These are phyloP conservation scores for Ceratocystis cubensis DNA, from an alignment of 2,329 filamentous ascomycete genomes.

Conservation along the genomic window DNA sequence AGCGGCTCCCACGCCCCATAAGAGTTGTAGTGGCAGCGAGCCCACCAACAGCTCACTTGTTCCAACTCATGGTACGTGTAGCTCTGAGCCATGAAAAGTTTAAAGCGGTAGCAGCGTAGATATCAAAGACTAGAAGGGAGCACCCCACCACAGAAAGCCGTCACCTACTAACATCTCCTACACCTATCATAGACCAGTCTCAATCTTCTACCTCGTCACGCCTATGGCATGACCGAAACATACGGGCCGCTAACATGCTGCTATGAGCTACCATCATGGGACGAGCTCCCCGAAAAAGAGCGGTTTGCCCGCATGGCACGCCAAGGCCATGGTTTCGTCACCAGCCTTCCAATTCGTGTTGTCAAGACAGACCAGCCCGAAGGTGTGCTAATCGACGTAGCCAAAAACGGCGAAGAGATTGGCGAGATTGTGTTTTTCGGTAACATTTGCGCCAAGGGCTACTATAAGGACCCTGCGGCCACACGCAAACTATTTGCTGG, in stretches of 20 bases:
- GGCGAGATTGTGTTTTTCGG: conserved; percentile 65
- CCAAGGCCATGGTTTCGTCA: conserved; percentile 85
- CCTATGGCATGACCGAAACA: conserved; percentile 79
- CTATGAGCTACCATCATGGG: conserved; percentile 77
- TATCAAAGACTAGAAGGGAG: conserved; percentile 13
- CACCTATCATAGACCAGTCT: conserved; percentile 34
- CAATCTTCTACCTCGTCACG: conserved; percentile 83
- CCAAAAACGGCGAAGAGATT: conserved; percentile 37
- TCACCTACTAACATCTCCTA: not conserved
- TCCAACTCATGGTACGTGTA: conserved; percentile 68
- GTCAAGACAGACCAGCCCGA: conserved; percentile 66
- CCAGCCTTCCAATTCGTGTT: conserved; percentile 65
- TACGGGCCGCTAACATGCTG: conserved; percentile 94
- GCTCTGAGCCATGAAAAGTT: not conserved
- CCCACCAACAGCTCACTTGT: conserved; percentile 78
- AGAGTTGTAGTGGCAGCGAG: conserved; percentile 85
- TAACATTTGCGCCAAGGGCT: conserved; percentile 84
- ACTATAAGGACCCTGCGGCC: conserved; percentile 80
- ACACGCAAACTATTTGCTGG: conserved; percentile 79
- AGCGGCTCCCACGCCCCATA: conserved; percentile 55
- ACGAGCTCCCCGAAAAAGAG: conserved; percentile 57
- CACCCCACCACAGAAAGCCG: not conserved
- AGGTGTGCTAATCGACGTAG: conserved; percentile 38
- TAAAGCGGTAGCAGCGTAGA: not conserved
- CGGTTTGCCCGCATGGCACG: conserved; percentile 84